Conservation (phyloP, 208 protist genomes). For the Acanthamoeba royreba region DNA sequence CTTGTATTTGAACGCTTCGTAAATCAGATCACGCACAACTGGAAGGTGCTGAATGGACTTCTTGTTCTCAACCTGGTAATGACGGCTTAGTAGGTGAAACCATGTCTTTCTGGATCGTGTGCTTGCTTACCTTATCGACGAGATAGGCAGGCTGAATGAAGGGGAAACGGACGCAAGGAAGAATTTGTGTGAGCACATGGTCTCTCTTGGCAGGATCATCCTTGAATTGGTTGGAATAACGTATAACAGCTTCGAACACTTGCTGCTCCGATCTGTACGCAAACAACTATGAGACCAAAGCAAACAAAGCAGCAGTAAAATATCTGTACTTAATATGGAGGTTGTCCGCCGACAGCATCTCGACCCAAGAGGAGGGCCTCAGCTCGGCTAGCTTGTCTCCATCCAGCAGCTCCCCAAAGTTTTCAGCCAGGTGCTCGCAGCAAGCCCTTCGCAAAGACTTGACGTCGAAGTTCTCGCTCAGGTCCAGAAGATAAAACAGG, state of each 20-base stretch:
- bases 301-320: background rate
- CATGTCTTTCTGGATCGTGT: background rate
- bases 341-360: background rate
- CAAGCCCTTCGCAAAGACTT: background rate
- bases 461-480: constrained; percentile 6
- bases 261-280: background rate
- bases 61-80: background rate
- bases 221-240: background rate
- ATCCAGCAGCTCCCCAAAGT: background rate
- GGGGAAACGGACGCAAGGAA: background rate
- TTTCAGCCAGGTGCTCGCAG: background rate
- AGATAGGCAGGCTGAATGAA: background rate
- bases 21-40: background rate
- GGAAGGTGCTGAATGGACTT: background rate
- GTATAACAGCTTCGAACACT: background rate
- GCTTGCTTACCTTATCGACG: background rate
- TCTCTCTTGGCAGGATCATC: background rate
- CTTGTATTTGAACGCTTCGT: background rate
- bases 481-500: constrained; percentile 14
- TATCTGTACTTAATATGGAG: background rate
- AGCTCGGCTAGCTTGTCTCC: background rate
- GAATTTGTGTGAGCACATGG: background rate
- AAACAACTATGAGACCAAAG: background rate
- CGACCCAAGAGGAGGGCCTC: background rate
- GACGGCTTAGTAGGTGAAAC: background rate